Evolutionary conservation across 2,329 filamentous ascomycete genomes (phyloP), one percentile per base, ranked within the genome.

Genomic region (Leptographium lundbergii): DNA sequence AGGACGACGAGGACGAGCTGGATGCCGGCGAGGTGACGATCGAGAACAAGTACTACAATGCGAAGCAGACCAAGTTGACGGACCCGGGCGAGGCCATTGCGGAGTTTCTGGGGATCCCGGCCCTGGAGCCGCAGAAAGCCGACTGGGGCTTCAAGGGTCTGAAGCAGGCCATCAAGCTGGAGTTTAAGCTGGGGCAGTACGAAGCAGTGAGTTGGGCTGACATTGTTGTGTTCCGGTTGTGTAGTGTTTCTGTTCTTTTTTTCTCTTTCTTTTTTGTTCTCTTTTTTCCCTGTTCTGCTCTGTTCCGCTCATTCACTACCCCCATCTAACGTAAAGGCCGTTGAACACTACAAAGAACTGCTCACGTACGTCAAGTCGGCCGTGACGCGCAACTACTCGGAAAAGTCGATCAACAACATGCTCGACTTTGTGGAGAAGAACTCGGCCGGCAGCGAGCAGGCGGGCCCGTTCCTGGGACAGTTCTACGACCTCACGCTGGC

Each of bases 31-130:
- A 96, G 70, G 88, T 96, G 67, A 91, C 92, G 65, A 95, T 97
- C 71, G 94, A 99, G 72, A 99, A 99, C 78, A 96, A 96, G 75
- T 99, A 99, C 78, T 99, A 97, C 80, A 97, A 96, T 74, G 94
- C 94, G 51, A 99, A 99, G 75, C 92, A 97, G 75, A 85, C 95
- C 70, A 99, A 97, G 77, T 78, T 79, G 51, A 86, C 86, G 63
- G 90, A 91, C 60, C 91, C 92, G 0, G 84, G 94, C 67, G 90
- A 90, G 66, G 94, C 94, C 2, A 88, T 99, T 59, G 84, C 86
- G 42, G 92, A 97, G 71, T 99, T 99, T 67, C 76, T 97, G n/a
- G 88, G 84, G 36, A 87, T 99, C 63, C 91, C 90, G 6, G 78
- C 81, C 17, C 72, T 96, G 53, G 92, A 99, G 72, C 75, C 85